These are phyloP conservation scores for Pseudocercospora cruenta DNA, from an alignment of 2,329 filamentous ascomycete genomes.

Conservation along the genomic window DNA sequence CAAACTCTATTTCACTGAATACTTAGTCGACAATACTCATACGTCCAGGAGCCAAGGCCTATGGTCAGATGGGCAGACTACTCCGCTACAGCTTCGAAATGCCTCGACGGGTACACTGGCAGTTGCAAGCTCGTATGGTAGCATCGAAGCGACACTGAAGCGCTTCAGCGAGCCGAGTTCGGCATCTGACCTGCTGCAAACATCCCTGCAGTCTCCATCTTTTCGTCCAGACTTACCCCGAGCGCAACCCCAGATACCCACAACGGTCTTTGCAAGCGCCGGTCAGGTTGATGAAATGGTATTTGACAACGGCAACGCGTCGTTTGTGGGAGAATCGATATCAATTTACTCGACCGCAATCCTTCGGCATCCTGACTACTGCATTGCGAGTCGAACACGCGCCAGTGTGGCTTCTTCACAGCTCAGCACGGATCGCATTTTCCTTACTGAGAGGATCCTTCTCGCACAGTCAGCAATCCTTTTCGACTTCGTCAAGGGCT, in stretches of 20 bases:
- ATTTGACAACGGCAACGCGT: not conserved
- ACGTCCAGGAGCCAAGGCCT: not conserved
- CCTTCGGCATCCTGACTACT: too few species aligned
- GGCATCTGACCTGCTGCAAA: not conserved
- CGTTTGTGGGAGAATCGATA: not conserved
- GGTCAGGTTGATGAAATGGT: not conserved
- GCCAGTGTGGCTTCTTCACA: too few species aligned
- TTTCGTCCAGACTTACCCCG: slow-evolving; percentile 6
- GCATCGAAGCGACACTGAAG: not conserved
- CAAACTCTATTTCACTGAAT: not conserved
- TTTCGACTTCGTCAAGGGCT: not conserved
- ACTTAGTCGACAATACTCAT: not conserved
- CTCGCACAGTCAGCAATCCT: not conserved
- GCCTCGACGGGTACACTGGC: not conserved
- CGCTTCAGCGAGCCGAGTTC: not conserved
- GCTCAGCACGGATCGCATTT: too few species aligned
- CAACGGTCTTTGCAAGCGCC: not conserved
- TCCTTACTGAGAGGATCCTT: not conserved
- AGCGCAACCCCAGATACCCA: not conserved
- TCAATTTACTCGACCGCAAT: not conserved
- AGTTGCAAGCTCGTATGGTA: not conserved
- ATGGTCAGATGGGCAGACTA: slow-evolving; percentile 5
- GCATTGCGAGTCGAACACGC: too few species aligned
- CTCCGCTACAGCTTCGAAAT: not conserved
- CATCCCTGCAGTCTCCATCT: slow-evolving; percentile 6